Evolutionary conservation across 495 filamentous ascomycete genomes (phyloP), one percentile per base, ranked within the genome.

Genomic region (Neurospora sp.): DNA sequence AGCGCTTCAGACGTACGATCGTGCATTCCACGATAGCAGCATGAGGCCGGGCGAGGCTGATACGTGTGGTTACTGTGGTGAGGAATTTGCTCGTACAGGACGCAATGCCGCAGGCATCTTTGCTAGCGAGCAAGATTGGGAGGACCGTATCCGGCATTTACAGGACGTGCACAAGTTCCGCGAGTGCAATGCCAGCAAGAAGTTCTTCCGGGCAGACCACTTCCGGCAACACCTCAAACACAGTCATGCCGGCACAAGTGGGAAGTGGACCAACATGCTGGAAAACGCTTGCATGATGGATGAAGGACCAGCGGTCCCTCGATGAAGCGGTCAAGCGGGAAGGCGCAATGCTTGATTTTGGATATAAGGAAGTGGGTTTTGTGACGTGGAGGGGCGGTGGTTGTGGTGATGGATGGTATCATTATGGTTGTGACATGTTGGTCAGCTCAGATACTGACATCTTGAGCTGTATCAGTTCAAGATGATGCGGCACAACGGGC

Each of bases 151-250:
- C 74, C 89, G 92, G 68, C 96, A 99, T 84, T 84, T 99, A 45
- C 93, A 92, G 73, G 90, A 91, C 72, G 87, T 93, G 75, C 96
- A 99, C 83, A 99, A 99, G 78, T 99, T 96, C 78, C 92, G 94
- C 73, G 96, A 98, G 82, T 99, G 96, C 87, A 99, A 99, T 80
- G 93, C 96, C 75, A 91, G 91, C 74, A 99, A 99, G 86, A 98
- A 98, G 81, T 99, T 99, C 81, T 99, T 92, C 83, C 90, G 96
- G 5, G 96, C 96, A 20, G 96, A 99, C 80, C 96, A 99, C 79
- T 99, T 99, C 86, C 90, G 96, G 44, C 96, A 99, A 81, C 96
- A 99, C 83, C 85, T 99, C 70, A 99, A 99, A 85, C 96, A 99
- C 77, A 98, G 95, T 79, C 96, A 99, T 82, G 93, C 92, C 8